phyloP scores from a whole-genome alignment of 192 early-diverging fungal species.

The Diversispora eburnea region DNA sequence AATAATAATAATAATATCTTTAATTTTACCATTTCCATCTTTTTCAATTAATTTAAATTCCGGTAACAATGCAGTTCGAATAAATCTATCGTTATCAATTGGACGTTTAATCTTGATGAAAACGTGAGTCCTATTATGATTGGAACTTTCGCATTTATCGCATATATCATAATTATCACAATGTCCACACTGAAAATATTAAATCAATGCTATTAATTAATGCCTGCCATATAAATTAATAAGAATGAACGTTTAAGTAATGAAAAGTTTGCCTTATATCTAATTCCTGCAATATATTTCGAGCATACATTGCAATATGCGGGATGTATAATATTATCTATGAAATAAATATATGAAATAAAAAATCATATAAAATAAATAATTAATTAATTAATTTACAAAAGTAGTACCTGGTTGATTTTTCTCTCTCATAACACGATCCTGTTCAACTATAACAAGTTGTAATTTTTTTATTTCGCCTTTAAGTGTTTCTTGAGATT shows the following conservation, averaged over 20 bases:
- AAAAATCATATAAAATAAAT: background rate
- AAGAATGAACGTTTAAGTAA: no score
- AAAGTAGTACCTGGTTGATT: background rate
- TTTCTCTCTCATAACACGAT: background rate
- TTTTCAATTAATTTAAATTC: conserved; percentile 11
- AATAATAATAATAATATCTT: no score
- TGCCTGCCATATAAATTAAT: background rate
- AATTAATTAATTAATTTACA: background rate
- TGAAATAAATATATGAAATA: background rate
- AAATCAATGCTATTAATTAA: background rate
- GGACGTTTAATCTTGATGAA: conserved; percentile 47
- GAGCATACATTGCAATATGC: conserved; percentile 44
- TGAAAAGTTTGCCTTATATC: conserved; percentile 44
- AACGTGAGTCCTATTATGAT: conserved; percentile 40
- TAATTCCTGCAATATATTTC: conserved; percentile 35
- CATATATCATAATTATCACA: conserved; percentile 64
- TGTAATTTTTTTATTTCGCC: background rate
- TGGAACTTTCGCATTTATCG: conserved; percentile 47
- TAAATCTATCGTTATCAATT: conserved; percentile 18
- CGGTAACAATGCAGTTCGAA: background rate
- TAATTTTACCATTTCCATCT: background rate
- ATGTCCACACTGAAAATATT: conserved; percentile 40
- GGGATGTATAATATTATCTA: background rate
- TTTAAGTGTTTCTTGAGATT: background rate
- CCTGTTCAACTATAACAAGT: background rate